phyloP scores from a whole-genome alignment of 441 rosid species.

The Pelargonium cotyledonis region DNA sequence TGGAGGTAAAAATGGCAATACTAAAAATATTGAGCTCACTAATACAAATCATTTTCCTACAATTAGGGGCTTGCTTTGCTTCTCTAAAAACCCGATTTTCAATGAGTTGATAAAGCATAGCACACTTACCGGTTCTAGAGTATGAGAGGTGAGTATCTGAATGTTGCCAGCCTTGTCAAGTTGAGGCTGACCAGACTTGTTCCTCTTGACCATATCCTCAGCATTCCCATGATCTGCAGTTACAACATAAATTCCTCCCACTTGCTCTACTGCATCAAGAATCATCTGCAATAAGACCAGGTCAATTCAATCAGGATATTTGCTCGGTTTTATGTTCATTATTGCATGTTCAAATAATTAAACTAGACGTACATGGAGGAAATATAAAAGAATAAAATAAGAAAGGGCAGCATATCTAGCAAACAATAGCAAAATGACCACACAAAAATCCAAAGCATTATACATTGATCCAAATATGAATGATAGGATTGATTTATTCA shows the following conservation, averaged over 20 bases:
- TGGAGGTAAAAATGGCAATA: no score
- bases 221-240: constrained; percentile 99
- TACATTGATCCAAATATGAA: background rate
- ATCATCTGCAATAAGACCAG: constrained; percentile 49
- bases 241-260: constrained; percentile 82
- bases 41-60: no score
- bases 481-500: no score
- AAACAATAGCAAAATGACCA: background rate
- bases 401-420: background rate
- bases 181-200: constrained; percentile 78
- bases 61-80: no score
- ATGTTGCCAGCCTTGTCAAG: constrained; percentile 66
- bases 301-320: constrained; percentile 7
- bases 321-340: background rate
- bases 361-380: background rate
- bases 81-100: no score
- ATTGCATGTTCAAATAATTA: background rate
- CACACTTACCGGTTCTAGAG: constrained; percentile 74
- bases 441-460: background rate
- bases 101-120: background rate
- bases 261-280: constrained; percentile 70
- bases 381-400: background rate
- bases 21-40: no score
- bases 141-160: constrained; percentile 95
- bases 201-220: constrained; percentile 93